Evolutionary conservation across 176 grass and related monocot genomes (phyloP), one percentile per base, ranked within the genome.

Genomic region (Elaeis guineensis): DNA sequence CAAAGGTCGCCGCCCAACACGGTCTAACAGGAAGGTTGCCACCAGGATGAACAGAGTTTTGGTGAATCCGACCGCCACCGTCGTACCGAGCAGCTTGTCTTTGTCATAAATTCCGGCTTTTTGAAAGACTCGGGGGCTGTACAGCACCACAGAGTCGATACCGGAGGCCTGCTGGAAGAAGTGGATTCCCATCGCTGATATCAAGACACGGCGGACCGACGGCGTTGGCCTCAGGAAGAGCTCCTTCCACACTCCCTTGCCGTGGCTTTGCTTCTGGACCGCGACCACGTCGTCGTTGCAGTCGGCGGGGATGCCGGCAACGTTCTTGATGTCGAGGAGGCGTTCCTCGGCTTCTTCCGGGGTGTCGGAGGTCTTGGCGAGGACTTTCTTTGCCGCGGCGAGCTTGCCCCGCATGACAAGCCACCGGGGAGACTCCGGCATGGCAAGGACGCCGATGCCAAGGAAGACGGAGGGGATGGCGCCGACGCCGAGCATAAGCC

Each of bases 351-450:
- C 92, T 65, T 96, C 83, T 28, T 72, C 65, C 17, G 63, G 50
- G 1, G 80, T 61, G 30, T 88, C 68, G 5, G 80, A 87, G 29
- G 82, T 86, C 62, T 62, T 78, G 16, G 52, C 5, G 28, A 97
- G 92, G 21, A 91, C 78, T 35, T 62, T 59, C 15, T 72, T 80
- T 7, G 83, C 86, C 50, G 87, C 80, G 5, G 44, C 73, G 16
- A 90, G 15, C 22, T 84, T 80, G 4, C 81, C 83, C 44, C 83
- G 83, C 92, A 97, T 87, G 68, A 83, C 83, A 28, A 96, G 86
- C 92, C 92, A 96, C 54, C 92, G 57, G 0, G 92, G 92, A 0
- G 92, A 96, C 80, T 90, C 92, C 51, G 92, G 92, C 92, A 96
- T 96, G 51, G 75, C 66, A 23, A 90, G 84, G n/a, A 96, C 77